phyloP scores from a whole-genome alignment of 2,329 filamentous ascomycete genomes.

The Bipolaris zeicola region DNA sequence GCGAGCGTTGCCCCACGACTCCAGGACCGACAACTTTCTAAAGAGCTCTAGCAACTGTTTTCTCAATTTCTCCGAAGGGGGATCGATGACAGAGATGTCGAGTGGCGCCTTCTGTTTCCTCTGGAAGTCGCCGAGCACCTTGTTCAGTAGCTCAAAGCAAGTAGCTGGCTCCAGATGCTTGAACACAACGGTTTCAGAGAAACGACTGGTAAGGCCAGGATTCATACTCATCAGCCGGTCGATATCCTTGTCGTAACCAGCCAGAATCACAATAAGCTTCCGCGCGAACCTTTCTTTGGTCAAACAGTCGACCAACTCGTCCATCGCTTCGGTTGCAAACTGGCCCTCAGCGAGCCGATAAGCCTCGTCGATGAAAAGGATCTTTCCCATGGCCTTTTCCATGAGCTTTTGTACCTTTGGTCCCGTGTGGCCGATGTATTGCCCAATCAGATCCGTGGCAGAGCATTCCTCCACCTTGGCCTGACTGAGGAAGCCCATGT shows the following conservation, averaged over 20 bases:
- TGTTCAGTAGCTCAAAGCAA: constrained; percentile 40
- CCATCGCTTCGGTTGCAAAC: constrained; percentile 63
- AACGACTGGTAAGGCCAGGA: constrained; percentile 67
- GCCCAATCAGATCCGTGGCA: constrained; percentile 69
- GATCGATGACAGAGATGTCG: constrained; percentile 32
- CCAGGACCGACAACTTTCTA: constrained; percentile 47
- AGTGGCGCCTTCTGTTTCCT: constrained; percentile 41
- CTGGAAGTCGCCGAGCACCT: constrained; percentile 41
- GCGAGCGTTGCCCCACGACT: constrained; percentile 67
- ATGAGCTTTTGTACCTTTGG: constrained; percentile 67
- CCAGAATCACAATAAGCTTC: constrained; percentile 70
- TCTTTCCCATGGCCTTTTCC: constrained; percentile 66
- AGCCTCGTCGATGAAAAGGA: constrained; percentile 75
- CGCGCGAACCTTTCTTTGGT: constrained; percentile 62
- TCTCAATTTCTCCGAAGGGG: constrained; percentile 21
- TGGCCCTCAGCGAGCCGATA: constrained; percentile 65
- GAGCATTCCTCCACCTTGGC: constrained; percentile 69
- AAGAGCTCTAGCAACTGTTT: constrained; percentile 46
- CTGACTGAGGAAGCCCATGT: constrained; percentile 69
- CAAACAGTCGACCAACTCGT: constrained; percentile 58
- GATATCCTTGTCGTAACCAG: constrained; percentile 68
- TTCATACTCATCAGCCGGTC: constrained; percentile 67
- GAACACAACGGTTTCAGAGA: constrained; percentile 67
- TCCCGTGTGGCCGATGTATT: constrained; percentile 72
- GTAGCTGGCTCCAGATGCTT: constrained; percentile 39